Evolutionary conservation across 2,329 filamentous ascomycete species (phyloP).

Genomic region (Pleochaeta shiraiana): DNA sequence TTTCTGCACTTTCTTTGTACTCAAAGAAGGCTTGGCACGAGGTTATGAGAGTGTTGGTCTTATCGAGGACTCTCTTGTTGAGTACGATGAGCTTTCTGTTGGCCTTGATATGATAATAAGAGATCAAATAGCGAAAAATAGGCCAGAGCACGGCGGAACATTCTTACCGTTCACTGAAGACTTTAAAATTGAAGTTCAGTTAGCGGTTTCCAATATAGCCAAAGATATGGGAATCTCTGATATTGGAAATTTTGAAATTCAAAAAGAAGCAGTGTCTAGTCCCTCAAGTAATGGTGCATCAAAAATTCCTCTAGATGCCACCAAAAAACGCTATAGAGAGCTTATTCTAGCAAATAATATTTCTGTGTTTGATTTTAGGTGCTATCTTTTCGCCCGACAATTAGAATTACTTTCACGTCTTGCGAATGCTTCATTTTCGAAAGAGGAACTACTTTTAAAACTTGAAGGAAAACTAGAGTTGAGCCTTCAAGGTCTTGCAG

Average conservation of each 20-base stretch:
- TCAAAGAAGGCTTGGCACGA: slow-evolving; percentile 84
- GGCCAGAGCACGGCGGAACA: slow-evolving; percentile 45
- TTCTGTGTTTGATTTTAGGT: slow-evolving; percentile 85
- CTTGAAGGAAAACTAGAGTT: slow-evolving; percentile 39
- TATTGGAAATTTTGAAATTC: slow-evolving; percentile 23
- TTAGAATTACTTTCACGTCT: slow-evolving; percentile 61
- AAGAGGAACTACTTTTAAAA: slow-evolving; percentile 38
- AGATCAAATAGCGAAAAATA: slow-evolving; percentile 41
- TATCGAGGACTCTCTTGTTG: slow-evolving; percentile 82
- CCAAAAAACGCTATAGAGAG: slow-evolving; percentile 67
- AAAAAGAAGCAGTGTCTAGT: slow-evolving; percentile 26
- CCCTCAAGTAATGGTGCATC: slow-evolving; percentile 22
- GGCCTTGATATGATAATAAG: slow-evolving; percentile 66
- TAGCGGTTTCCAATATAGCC: slow-evolving; percentile 24
- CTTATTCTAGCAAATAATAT: slow-evolving; percentile 89
- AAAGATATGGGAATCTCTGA: slow-evolving; percentile 19
- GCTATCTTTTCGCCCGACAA: slow-evolving; percentile 84
- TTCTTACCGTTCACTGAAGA: slow-evolving; percentile 56
- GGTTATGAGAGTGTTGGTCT: slow-evolving; percentile 94
- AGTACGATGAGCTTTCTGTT: slow-evolving; percentile 83
- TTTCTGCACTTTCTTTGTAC: slow-evolving; percentile 96
- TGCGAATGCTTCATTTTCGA: slow-evolving; percentile 46
- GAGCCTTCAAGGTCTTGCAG: slow-evolving; percentile 33
- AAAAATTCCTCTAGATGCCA: slow-evolving; percentile 38
- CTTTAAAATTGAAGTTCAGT: slow-evolving; percentile 36